Evolutionary conservation across 805 yeast genomes (phyloP), one percentile per base, ranked within the genome.

Genomic region (Cyberlindnera euphorbiae): DNA sequence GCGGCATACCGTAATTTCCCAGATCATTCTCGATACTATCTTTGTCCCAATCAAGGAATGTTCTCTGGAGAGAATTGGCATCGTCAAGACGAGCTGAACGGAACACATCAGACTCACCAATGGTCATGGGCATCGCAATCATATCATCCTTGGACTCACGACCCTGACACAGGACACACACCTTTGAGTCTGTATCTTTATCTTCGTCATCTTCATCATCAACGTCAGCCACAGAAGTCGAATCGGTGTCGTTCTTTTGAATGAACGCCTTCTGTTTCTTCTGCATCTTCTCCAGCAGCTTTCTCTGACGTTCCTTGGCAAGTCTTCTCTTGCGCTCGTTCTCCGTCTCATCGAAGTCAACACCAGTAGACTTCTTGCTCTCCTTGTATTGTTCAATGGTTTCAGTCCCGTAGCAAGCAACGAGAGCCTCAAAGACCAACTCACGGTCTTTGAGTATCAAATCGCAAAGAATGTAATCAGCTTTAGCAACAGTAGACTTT

Each of bases 221-320:
- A 9, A 32, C 33, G 6, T 43, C 33, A 12, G 27, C 27, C 8
- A 26, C 33, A 17, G 53, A 59, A 17, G 63, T 72, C 56, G 65
- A 65, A 26, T 28, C 79, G 41, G 37, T 32, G 6, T 53, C 60
- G 42, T 76, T 69, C 28, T 72, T 72, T 39, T 75, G 73, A 42
- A 84, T 73, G 58, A 90, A 90, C 57, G 67, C 74, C 16, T 75
- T 71, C 54, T 89, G 97, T 49, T 84, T 93, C 38, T 68, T 78
- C 16, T 75, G 73, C 66, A 83, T 76, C 49, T 73, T 79, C 18
- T 68, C 71, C 67, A 81, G 53, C 8, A 82, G 67, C 47, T 71
- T 79, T 28, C 71, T 72, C 50, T 77, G 82, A 36, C 86, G 67
- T 42, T 73, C 71, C 39, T 75, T 69, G 3, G 85, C 84, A n/a